A percentile compares a stretch with the other conserved stretches of the same genome.
Evolutionary conservation across 495 filamentous ascomycete species (phyloP).

Genomic region (Hypoxylon fuscum): DNA sequence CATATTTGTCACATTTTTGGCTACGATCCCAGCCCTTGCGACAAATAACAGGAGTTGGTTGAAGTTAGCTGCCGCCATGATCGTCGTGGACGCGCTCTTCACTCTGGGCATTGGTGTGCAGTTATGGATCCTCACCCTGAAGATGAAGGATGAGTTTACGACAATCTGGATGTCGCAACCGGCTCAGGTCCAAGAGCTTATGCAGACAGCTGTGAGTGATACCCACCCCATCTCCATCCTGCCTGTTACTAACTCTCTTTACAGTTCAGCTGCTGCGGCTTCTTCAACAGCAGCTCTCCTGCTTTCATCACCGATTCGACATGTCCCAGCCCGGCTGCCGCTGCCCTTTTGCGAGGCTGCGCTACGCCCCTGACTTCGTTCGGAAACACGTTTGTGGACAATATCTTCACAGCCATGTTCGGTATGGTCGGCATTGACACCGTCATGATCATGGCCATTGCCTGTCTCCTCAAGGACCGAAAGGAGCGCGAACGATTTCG

Average conservation of each 20-base stretch:
- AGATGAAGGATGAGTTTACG: slow-evolving; percentile 64
- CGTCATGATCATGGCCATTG: slow-evolving; percentile 69
- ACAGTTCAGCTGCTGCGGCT: slow-evolving; percentile 80
- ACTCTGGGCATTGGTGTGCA: slow-evolving; percentile 71
- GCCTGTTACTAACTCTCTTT: slow-evolving; percentile 26
- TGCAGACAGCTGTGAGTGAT: slow-evolving; percentile 69
- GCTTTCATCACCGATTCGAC: slow-evolving; percentile 67
- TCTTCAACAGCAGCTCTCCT: slow-evolving; percentile 70
- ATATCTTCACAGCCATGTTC: slow-evolving; percentile 78
- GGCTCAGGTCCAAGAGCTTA: slow-evolving; percentile 62
- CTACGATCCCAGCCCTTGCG: slow-evolving; percentile 68
- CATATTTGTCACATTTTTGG: slow-evolving; percentile 63
- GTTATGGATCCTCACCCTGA: slow-evolving; percentile 75
- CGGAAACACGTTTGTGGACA: slow-evolving; percentile 72
- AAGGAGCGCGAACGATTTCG: slow-evolving; percentile 75
- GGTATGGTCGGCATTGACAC: slow-evolving; percentile 76
- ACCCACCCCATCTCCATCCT: neutral
- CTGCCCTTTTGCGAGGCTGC: slow-evolving; percentile 72
- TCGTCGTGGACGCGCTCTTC: slow-evolving; percentile 68
- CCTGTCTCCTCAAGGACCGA: slow-evolving; percentile 75
- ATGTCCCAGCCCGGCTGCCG: slow-evolving; percentile 69
- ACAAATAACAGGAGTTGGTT: slow-evolving; percentile 66
- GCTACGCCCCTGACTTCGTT: slow-evolving; percentile 67
- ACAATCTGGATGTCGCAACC: slow-evolving; percentile 64
- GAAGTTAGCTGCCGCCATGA: slow-evolving; percentile 66